A percentile compares a stretch with the other conserved stretches of the same genome.
phyloP scores from a whole-genome alignment of 208 protist genomes.

The Naegleria lovaniensis region DNA sequence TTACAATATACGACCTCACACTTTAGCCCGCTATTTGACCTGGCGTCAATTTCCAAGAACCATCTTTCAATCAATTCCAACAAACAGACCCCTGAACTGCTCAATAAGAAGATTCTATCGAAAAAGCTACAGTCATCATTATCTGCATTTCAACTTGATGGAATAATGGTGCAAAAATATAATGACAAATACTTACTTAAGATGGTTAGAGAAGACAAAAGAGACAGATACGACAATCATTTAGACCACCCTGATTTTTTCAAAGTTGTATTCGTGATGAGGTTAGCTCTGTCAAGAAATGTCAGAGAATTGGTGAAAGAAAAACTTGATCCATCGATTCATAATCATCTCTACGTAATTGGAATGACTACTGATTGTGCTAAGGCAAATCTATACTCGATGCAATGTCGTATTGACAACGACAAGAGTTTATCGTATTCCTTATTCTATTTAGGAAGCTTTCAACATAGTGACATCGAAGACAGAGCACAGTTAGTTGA shows the following conservation, averaged over 20 bases:
- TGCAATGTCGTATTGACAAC: neutral
- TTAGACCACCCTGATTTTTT: neutral
- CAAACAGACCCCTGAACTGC: no score
- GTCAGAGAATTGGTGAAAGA: neutral
- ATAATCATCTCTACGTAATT: neutral
- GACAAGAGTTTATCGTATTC: neutral
- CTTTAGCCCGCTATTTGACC: no score
- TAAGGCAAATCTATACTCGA: neutral
- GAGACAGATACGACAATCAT: neutral
- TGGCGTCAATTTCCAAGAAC: no score
- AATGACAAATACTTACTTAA: neutral
- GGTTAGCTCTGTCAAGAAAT: neutral
- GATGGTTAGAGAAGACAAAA: neutral
- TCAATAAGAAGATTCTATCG: no score
- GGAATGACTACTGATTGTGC: neutral
- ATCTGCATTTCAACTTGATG: no score
- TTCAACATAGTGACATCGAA: neutral
- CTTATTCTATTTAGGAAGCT: neutral
- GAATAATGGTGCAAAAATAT: neutral
- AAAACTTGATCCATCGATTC: neutral
- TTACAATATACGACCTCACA: neutral
- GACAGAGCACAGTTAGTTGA: neutral
- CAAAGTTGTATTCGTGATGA: neutral
- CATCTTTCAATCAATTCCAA: no score
- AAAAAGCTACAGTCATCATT: no score